Base-by-base conservation (phyloP, 352 stramenopile genomes). In the Plasmopara halstedii region DNA sequence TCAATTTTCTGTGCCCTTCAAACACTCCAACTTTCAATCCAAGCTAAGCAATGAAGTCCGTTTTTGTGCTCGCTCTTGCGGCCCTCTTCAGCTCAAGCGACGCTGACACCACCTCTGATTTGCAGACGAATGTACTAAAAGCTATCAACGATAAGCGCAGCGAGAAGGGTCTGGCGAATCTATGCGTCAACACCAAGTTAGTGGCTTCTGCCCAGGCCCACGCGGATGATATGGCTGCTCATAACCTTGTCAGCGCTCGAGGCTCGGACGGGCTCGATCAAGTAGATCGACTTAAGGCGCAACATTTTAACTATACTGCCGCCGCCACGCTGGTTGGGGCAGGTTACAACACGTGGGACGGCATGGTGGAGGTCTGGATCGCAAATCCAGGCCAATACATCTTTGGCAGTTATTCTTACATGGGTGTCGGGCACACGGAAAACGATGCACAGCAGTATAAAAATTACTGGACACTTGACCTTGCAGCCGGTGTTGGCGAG, bases 181-280 rank as follows among this genome's bases (percentile, higher is more conserved):
- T 77, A 18, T 78, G 67, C 39, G 58, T 74, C 50, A 78, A 74
- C 64, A 49, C 37, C 49, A 69, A 65, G 43, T 19, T 69, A 11
- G 48, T 50, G 26, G 38, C 46, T 41, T 53, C 59, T 20, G 50
- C 59, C 14, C 55, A 65, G 26, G 38, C 42, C 15, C 27, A 50
- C 31, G 59, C 50, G 0, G 43, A 54, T 15, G 59, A 64, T 34
- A 57, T 62, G 46, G 59, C 55, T 23, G 25, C 27, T 17, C 53
- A 65, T 19, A 58, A 56, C 31, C 53, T 42, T 35, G 39, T 62
- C 20, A 50, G 50, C 44, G 62, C 48, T 36, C 48, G 42, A 15
- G 47, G 58, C 9, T 50, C 39, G 19, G 45, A 76, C 39, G 70
- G 67, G 43, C 62, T 62, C 18, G 56, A 38, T 7, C 45, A 56